Percentiles rank a stretch among this genome's conserved stretches.
These are phyloP conservation scores for Sequoia sempervirens DNA, from an alignment of 75 land plant species.

Conservation along the genomic window DNA sequence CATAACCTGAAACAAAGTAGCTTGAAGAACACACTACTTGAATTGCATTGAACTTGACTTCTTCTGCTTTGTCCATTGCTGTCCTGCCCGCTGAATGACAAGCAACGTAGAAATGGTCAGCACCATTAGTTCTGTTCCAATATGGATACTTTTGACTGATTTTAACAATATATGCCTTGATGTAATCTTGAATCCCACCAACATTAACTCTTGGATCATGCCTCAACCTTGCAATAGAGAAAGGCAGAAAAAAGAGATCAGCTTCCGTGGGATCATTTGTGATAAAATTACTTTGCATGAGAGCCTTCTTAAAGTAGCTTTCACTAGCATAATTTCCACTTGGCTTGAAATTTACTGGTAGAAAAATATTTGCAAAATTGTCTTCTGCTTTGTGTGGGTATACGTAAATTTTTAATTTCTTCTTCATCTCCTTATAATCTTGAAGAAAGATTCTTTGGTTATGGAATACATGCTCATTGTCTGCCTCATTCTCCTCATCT, in stretches of 20 bases:
- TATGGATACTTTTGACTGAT: conserved; percentile 51
- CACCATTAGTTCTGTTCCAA: conserved; percentile 66
- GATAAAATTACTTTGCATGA: conserved; percentile 55
- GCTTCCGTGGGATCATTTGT: conserved; percentile 66
- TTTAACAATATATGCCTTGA: conserved; percentile 33
- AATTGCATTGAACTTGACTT: conserved; percentile 47
- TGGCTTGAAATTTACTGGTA: conserved; percentile 47
- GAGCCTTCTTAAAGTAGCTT: conserved; percentile 63
- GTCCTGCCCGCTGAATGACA: conserved; percentile 61
- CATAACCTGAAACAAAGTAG: conserved; percentile 41
- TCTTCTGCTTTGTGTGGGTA: conserved; percentile 56
- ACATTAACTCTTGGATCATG: conserved; percentile 55
- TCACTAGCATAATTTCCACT: conserved; percentile 82
- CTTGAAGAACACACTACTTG: conserved; percentile 78
- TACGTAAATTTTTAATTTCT: conserved; percentile 52
- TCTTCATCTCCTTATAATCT: conserved; percentile 64
- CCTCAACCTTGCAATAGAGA: conserved; percentile 65
- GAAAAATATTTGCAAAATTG: conserved; percentile 45
- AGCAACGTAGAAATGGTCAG: conserved; percentile 76
- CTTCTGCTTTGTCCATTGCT: conserved; percentile 45
- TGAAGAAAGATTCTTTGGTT: conserved; percentile 44
- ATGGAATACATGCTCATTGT: conserved; percentile 39
- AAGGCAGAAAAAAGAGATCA: conserved; percentile 68
- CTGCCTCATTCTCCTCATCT: neutral
- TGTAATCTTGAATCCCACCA: conserved; percentile 39